phyloP scores from a whole-genome alignment of 805 yeast genomes.

The Monosporozyma unispora region DNA sequence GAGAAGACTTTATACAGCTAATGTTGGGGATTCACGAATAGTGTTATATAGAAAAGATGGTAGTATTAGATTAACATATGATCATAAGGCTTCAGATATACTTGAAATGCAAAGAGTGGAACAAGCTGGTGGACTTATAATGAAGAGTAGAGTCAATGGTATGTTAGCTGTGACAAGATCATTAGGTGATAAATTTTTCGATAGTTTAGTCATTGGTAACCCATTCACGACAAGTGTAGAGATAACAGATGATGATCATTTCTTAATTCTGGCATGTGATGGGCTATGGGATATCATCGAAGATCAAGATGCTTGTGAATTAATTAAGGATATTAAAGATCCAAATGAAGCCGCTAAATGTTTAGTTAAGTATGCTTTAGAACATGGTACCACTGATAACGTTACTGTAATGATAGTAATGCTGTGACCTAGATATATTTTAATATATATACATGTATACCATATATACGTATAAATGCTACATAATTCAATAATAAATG shows the following conservation, averaged over 20 bases:
- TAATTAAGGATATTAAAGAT: slow-evolving; percentile 46
- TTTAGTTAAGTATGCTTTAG: slow-evolving; percentile 66
- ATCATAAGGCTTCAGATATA: slow-evolving; percentile 83
- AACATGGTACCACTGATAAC: slow-evolving; percentile 77
- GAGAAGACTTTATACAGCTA: slow-evolving; percentile 83
- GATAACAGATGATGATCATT: slow-evolving; percentile 55
- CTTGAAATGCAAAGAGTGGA: slow-evolving; percentile 69
- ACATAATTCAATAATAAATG: neutral
- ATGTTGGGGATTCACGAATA: slow-evolving; percentile 88
- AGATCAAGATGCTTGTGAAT: slow-evolving; percentile 75
- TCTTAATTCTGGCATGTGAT: slow-evolving; percentile 87
- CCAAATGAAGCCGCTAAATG: slow-evolving; percentile 59
- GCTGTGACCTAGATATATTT: slow-evolving; percentile 8
- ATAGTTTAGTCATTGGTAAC: slow-evolving; percentile 75
- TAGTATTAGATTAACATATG: slow-evolving; percentile 77
- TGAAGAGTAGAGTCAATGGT: slow-evolving; percentile 91
- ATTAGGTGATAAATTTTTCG: slow-evolving; percentile 88
- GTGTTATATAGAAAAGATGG: slow-evolving; percentile 67
- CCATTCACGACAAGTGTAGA: slow-evolving; percentile 90
- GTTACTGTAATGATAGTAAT: slow-evolving; percentile 83
- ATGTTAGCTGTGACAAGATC: slow-evolving; percentile 91
- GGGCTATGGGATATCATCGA: slow-evolving; percentile 93
- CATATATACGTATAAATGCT: neutral
- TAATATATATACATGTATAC: neutral
- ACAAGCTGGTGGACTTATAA: slow-evolving; percentile 73